Conservation (phyloP, 441 rosid species). For the Capsella rubella region DNA sequence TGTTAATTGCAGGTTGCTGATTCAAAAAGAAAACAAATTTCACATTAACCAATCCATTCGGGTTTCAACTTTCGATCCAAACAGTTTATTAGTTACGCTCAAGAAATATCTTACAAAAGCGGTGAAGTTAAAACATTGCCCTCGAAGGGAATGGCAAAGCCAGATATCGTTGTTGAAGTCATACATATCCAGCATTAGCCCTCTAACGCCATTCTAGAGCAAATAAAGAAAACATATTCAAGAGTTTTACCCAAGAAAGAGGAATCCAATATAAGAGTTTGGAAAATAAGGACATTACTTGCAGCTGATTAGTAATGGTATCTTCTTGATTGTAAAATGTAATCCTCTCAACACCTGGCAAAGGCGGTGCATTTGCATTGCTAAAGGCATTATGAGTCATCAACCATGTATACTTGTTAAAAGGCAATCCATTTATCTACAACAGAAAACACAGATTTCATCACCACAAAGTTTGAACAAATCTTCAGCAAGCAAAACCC, state of each 20-base stretch:
- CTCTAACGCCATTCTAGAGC: conserved; percentile 89
- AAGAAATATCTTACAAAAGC: conserved; percentile 72
- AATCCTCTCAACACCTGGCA: conserved; percentile 81
- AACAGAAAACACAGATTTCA: conserved; percentile 4
- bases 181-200: conserved; percentile 97
- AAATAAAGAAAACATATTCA: not conserved
- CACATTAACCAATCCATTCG: conserved; percentile 18
- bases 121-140: conserved; percentile 94
- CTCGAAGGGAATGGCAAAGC: conserved; percentile 95
- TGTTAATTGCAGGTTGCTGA: conserved; percentile 90
- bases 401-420: conserved; percentile 93
- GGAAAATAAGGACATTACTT: conserved; percentile 50
- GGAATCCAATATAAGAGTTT: conserved; percentile 22
- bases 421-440: conserved; percentile 84
- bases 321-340: conserved; percentile 95
- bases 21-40: conserved; percentile 26
- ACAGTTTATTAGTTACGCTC: conserved; percentile 11
- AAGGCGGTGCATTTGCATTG: conserved; percentile 80
- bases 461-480: conserved; percentile 5
- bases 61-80: conserved; percentile 18
- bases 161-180: conserved; percentile 83
- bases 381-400: conserved; percentile 93
- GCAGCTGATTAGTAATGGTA: conserved; percentile 80
- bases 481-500: conserved; percentile 12
- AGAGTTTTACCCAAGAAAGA: conserved; percentile 3